These are phyloP conservation scores for Diospyros lotus DNA, from an alignment of 148 eudicot genomes.

Conservation along the genomic window DNA sequence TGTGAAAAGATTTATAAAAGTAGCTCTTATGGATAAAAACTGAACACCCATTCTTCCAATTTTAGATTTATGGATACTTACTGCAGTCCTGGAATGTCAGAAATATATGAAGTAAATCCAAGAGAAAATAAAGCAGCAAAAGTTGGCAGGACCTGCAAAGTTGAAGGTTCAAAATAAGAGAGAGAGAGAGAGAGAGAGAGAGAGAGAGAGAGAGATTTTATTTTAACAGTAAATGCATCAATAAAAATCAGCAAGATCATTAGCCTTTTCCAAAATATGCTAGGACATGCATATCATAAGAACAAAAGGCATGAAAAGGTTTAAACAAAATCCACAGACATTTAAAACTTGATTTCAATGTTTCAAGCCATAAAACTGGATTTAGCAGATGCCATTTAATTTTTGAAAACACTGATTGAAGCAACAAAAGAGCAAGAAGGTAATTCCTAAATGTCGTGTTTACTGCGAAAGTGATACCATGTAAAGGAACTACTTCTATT, in stretches of 20 bases:
- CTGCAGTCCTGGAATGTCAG: slow-evolving; percentile 60
- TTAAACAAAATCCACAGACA: background rate
- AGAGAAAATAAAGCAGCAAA: slow-evolving; percentile 56
- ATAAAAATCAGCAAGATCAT: background rate
- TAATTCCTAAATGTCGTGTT: background rate
- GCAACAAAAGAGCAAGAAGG: background rate
- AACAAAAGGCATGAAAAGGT: background rate
- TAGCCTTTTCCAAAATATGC: background rate
- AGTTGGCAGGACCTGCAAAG: slow-evolving; percentile 83
- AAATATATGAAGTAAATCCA: slow-evolving; percentile 34
- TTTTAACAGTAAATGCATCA: background rate
- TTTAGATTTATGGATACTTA: slow-evolving; percentile 29
- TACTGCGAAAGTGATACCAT: background rate
- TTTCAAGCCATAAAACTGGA: no score
- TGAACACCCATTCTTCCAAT: background rate
- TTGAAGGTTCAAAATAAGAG: background rate
- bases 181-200: slow-evolving; percentile 10
- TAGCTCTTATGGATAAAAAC: background rate
- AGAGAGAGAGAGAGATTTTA: background rate
- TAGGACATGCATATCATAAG: background rate
- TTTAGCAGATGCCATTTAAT: background rate
- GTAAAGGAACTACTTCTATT: background rate
- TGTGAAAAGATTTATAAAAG: background rate
- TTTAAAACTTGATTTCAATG: background rate
- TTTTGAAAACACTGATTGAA: background rate